A percentile compares a stretch with the other conserved stretches of the same genome.
These are phyloP conservation scores for Penicillium thymicola DNA, from an alignment of 2,329 filamentous ascomycete species.

Conservation along the genomic window DNA sequence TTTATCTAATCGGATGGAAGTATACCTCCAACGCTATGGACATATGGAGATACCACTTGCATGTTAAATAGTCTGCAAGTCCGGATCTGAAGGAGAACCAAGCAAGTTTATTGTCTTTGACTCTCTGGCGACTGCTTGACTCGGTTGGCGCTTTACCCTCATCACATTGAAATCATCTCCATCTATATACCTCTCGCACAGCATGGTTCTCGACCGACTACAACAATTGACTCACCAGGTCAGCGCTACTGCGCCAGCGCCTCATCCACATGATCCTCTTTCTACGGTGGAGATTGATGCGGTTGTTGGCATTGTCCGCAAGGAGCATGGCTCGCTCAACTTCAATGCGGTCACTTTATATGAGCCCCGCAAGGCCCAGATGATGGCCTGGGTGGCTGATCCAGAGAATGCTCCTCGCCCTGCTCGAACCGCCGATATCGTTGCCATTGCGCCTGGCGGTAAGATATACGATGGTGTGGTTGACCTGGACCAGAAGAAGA, in stretches of 20 bases:
- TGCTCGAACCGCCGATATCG: conserved; percentile 72
- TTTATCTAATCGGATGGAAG: conserved; percentile 14
- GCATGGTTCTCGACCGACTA: conserved; percentile 61
- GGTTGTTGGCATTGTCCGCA: conserved; percentile 65
- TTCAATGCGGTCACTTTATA: conserved; percentile 85
- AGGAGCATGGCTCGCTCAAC: conserved; percentile 66
- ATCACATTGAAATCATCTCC: not conserved
- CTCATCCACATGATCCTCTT: conserved; percentile 78
- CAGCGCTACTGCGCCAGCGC: conserved; percentile 51
- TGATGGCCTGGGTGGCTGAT: conserved; percentile 73
- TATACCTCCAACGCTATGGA: not conserved
- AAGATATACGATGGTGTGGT: conserved; percentile 81
- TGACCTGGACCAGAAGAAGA: conserved; percentile 63
- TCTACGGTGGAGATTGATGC: conserved; percentile 68
- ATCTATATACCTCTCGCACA: not conserved
- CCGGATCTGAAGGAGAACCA: not conserved
- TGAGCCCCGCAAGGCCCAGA: conserved; percentile 80
- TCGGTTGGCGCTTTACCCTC: not conserved
- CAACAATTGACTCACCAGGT: conserved; percentile 63
- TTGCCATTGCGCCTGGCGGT: conserved; percentile 74
- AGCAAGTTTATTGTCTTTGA: not conserved
- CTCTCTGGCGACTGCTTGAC: not conserved
- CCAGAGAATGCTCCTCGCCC: conserved; percentile 62
- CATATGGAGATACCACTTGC: not conserved
- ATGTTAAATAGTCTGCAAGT: conserved; percentile 10